Percentiles rank a stretch among this genome's conserved stretches.
Conservation (phyloP, 768 basidiomycete genomes). For the Cystofilobasidium capitatum region DNA sequence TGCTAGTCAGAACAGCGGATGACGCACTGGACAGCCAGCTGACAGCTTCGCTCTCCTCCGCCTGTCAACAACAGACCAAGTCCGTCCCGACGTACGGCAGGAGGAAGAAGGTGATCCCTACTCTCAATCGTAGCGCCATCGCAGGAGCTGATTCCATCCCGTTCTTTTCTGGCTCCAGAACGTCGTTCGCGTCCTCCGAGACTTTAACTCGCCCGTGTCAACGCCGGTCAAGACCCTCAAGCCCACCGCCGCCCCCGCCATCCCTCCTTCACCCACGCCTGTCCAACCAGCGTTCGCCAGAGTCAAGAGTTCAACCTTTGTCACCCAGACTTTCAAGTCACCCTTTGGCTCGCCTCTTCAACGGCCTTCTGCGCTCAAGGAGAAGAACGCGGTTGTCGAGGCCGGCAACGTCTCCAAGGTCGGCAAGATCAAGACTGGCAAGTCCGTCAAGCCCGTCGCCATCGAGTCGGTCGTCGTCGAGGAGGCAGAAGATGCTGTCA, state of each 20-base stretch:
- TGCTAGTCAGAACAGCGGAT: background rate
- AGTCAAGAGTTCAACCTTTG: background rate
- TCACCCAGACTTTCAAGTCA: background rate
- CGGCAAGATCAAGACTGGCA: background rate
- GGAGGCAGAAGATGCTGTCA: background rate
- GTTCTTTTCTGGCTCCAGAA: background rate
- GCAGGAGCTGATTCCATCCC: background rate
- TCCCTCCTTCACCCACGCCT: background rate
- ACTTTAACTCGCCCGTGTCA: background rate
- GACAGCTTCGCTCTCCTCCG: background rate
- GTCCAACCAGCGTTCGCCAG: background rate
- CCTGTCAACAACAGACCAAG: constrained; percentile 19
- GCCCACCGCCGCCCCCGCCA: too few relatives aligned
- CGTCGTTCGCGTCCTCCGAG: background rate
- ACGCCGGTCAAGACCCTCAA: too few relatives aligned
- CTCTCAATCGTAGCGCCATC: background rate
- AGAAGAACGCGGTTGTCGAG: background rate
- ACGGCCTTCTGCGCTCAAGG: background rate
- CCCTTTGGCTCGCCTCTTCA: background rate
- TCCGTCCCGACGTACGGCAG: constrained; percentile 15
- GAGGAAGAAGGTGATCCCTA: background rate
- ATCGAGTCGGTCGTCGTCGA: background rate
- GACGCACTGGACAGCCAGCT: too few relatives aligned
- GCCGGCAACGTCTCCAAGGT: background rate
- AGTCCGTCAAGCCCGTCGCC: background rate